Evolutionary conservation across 768 basidiomycete species (phyloP), one percentile per base, ranked within the genome.

Genomic region (Auriscalpium vulgare): DNA sequence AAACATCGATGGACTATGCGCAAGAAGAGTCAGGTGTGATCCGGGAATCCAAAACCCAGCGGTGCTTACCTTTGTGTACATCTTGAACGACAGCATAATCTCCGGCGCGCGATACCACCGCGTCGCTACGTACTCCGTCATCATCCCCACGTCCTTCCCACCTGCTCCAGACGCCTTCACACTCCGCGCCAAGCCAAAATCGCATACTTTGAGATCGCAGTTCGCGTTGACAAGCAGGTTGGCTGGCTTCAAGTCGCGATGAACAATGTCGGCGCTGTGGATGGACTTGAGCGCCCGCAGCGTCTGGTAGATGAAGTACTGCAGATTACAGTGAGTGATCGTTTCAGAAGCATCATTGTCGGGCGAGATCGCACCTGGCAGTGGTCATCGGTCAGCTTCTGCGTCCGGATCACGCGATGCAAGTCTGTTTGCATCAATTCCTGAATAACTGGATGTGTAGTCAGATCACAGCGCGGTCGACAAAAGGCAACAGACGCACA

Each of bases 41-140:
- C 48, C 14, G 17, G 10, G 5, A 13, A 36, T 29, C n/a, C 7
- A 21, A 17, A 53, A 61, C 40, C 49, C 36, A 43, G 53, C 40
- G 21, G 37, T 38, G 40, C 62, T 29, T 59, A 82, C 85, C 75
- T 85, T 85, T 55, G 84, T 85, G 67, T 87, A 87, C 83, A 87
- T 87, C 74, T 91, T 91, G 81, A 93, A 94, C 3, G 87, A 90
- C 51, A 94, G 76, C 92, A 95, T 95, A 67, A 95, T 92, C 70
- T 95, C 93, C 0, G 91, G 91, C 0, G 93, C 92, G 49, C 91
- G 83, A 68, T 94, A 95, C 92, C 91, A 95, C 53, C 92, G 74
- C 52, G 93, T 95, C 2, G 92, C 91, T 53, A 95, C 92, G 64
- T 91, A 91, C 72, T 88, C 87, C 21, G 85, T 86, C 85, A 87